Conservation (phyloP, 2,329 filamentous ascomycete genomes). For the Sporothrix humicola region DNA sequence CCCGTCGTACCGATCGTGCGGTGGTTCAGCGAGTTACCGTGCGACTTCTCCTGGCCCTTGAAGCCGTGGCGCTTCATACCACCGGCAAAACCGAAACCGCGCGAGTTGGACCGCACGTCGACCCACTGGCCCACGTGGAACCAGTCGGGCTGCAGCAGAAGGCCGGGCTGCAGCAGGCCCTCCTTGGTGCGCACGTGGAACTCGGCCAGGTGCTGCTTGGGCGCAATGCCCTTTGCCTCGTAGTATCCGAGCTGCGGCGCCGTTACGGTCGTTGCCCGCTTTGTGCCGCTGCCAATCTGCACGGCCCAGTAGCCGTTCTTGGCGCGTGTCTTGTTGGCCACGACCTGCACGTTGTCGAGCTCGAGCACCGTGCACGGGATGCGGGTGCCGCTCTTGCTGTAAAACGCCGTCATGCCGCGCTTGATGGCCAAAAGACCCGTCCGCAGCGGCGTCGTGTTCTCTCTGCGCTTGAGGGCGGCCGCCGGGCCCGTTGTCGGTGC, state of each 20-base stretch:
- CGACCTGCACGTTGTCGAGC: conserved; percentile 88
- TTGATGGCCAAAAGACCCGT: conserved; percentile 86
- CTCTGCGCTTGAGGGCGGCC: conserved; percentile 64
- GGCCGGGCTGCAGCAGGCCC: conserved; percentile 78
- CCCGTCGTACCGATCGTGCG: conserved; percentile 89
- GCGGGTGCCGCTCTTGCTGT: conserved; percentile 77
- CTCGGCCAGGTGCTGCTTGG: conserved; percentile 83
- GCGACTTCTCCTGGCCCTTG: conserved; percentile 83
- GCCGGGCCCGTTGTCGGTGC: conserved; percentile 62
- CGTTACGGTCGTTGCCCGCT: conserved; percentile 76
- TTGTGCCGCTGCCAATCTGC: conserved; percentile 80
- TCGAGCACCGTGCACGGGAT: conserved; percentile 91
- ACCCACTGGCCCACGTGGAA: conserved; percentile 90
- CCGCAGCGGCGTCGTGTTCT: conserved; percentile 66
- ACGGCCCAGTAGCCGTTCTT: conserved; percentile 93
- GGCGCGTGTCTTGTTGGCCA: conserved; percentile 81
- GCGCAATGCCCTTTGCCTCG: conserved; percentile 77
- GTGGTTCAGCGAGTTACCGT: conserved; percentile 96
- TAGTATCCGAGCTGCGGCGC: conserved; percentile 87
- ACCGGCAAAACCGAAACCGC: conserved; percentile 93
- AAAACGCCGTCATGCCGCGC: conserved; percentile 94
- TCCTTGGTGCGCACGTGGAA: conserved; percentile 78
- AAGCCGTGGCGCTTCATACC: conserved; percentile 98
- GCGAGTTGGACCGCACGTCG: conserved; percentile 77
- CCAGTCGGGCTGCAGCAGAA: conserved; percentile 82